Percentiles rank a stretch among this genome's conserved stretches.
phyloP scores from a whole-genome alignment of 2,329 filamentous ascomycete genomes.

The Macrophomina pseudophaseolina region DNA sequence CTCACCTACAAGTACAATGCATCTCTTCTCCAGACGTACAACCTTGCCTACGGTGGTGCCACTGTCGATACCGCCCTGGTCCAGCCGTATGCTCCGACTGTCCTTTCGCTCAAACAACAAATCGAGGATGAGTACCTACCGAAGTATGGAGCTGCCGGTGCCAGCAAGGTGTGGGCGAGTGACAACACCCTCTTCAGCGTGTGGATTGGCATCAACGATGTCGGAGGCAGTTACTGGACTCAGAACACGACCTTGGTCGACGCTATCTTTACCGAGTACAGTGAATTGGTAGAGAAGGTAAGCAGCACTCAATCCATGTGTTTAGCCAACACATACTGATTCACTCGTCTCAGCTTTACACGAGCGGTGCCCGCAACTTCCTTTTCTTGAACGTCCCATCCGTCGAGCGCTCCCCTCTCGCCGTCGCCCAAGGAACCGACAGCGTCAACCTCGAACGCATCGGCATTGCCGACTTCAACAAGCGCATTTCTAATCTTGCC shows the following conservation, averaged over 20 bases:
- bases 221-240: constrained; percentile 56
- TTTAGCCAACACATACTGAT: background rate
- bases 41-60: constrained; percentile 61
- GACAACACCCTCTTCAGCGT: constrained; percentile 29
- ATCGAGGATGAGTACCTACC: constrained; percentile 52
- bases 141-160: constrained; percentile 41
- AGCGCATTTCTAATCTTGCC: constrained; percentile 50
- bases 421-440: constrained; percentile 45
- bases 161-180: constrained; percentile 33
- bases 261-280: constrained; percentile 46
- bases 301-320: background rate
- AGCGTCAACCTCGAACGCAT: constrained; percentile 42
- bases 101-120: constrained; percentile 59
- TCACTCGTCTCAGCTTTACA: constrained; percentile 42
- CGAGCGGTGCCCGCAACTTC: constrained; percentile 55
- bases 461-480: constrained; percentile 60
- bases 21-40: constrained; percentile 56
- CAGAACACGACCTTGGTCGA: constrained; percentile 41
- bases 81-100: constrained; percentile 54
- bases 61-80: constrained; percentile 60
- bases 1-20: constrained; percentile 52
- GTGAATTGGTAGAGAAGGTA: constrained; percentile 40
- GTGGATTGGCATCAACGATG: constrained; percentile 64
- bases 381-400: constrained; percentile 55
- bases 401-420: constrained; percentile 60